phyloP scores from a whole-genome alignment of 768 basidiomycete genomes.

The Gloeostereum incarnatum region DNA sequence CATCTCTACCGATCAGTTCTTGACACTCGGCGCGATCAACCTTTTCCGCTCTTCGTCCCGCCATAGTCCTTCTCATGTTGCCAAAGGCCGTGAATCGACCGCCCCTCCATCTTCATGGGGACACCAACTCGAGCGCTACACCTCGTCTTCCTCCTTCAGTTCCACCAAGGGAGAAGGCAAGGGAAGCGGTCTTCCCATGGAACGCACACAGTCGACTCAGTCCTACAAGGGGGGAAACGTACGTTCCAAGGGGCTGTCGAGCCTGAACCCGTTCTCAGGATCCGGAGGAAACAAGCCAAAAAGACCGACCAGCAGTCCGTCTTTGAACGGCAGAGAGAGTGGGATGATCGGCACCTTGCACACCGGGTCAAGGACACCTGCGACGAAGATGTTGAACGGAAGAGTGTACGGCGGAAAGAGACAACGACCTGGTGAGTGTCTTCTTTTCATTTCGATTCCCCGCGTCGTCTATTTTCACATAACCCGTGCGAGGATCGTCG shows the following conservation, averaged over 20 bases:
- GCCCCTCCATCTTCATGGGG: constrained; percentile 1
- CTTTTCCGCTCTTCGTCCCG: constrained; percentile 20
- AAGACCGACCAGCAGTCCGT: background rate
- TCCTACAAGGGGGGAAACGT: constrained; percentile 8
- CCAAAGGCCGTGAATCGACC: constrained; percentile 2
- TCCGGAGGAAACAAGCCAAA: background rate
- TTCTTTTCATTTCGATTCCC: background rate
- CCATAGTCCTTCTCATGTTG: too few species aligned
- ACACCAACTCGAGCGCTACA: constrained; percentile 11
- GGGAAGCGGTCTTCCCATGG: constrained; percentile 7
- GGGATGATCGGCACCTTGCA: constrained; percentile 9
- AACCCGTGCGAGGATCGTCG: background rate
- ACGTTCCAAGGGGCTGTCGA: background rate
- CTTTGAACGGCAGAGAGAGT: background rate
- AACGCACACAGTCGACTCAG: constrained; percentile 9
- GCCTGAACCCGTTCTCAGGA: background rate
- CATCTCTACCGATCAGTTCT: constrained; percentile 16
- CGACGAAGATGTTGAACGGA: constrained; percentile 83
- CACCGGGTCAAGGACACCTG: constrained; percentile 26
- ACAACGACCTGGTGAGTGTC: constrained; percentile 12
- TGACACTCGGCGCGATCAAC: constrained; percentile 17
- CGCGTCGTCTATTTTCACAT: background rate
- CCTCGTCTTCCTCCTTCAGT: constrained; percentile 7
- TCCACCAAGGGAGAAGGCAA: too few species aligned
- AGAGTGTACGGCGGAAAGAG: constrained; percentile 61